Evolutionary conservation across 805 yeast genomes (phyloP), one percentile per base, ranked within the genome.

Genomic region (Yamadazyma sp.): DNA sequence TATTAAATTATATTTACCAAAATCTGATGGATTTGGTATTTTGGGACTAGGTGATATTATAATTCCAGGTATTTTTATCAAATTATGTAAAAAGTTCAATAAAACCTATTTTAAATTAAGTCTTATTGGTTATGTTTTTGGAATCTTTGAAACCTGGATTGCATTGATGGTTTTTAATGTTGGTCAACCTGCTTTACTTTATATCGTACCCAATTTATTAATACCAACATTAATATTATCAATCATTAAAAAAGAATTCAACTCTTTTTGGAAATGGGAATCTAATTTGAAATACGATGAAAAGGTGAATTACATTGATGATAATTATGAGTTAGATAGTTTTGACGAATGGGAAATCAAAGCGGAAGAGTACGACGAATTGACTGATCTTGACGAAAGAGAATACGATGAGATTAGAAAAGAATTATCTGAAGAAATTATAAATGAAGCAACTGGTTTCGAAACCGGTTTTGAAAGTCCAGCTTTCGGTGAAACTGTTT

Each of bases 101-200:
- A 44, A 65, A 1, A 68, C 66, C 26, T 80, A 77, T 47, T 80
- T 79, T 49, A 33, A 30, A 1, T 45, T 62, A 4, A 62, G 76
- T 3, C 15, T 80, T n/a, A 23, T 64, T 2, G 68, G 76, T 8
- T 82, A 82, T 50, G 36, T 57, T 0, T 4, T 64, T n/a, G 81
- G 78, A 0, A 49, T 82, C 25, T 15, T 53, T 0, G 31, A 49
- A 0, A 75, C 86, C 19, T 10, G 27, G 12, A 20, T 29, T 23
- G 73, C 66, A 3, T 52, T 73, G 32, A 56, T 60, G 21, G 33
- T 48, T 3, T 73, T 48, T 41, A 47, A 66, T 1, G 52, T 48
- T 8, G 86, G 79, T 1, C 88, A 81, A 54, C 88, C 88, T 1
- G 87, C 87, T 0, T 57, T 82, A 42, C 50, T 82, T 13, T 82